Percentiles rank a stretch among this genome's conserved stretches.
phyloP scores from a whole-genome alignment of 768 basidiomycete genomes.

The Crepidotus variabilis region DNA sequence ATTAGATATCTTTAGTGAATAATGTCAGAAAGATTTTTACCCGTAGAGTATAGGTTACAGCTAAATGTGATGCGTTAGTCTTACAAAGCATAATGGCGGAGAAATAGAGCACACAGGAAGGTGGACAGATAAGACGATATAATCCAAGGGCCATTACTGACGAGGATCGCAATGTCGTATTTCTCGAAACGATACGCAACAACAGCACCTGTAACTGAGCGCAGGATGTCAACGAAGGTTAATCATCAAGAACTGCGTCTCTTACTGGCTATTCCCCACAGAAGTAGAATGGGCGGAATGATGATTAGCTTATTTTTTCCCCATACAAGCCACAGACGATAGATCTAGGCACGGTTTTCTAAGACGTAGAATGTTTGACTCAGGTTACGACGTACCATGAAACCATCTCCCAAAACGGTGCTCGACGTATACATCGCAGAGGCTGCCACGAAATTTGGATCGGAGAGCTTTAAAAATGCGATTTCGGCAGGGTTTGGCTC shows the following conservation, averaged over 20 bases:
- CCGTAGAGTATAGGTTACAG: slow-evolving; percentile 18
- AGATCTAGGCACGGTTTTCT: slow-evolving; percentile 1
- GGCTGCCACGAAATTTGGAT: slow-evolving; percentile 6
- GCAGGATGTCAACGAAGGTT: background rate
- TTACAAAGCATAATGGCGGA: background rate
- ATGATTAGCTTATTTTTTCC: slow-evolving; percentile 4
- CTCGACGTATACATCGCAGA: slow-evolving; percentile 8
- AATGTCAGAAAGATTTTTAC: background rate
- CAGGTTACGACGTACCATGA: slow-evolving; percentile 8
- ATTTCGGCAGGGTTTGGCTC: slow-evolving; percentile 7
- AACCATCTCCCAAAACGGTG: slow-evolving; percentile 9
- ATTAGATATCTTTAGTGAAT: background rate
- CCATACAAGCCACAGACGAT: slow-evolving; percentile 11
- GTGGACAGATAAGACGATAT: slow-evolving; percentile 15
- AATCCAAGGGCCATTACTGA: slow-evolving; percentile 18
- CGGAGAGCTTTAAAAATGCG: slow-evolving; percentile 8
- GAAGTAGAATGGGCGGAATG: slow-evolving; percentile 8
- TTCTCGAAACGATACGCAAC: slow-evolving; percentile 16
- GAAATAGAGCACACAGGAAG: slow-evolving; percentile 13
- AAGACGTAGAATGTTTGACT: background rate
- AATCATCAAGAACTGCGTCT: background rate
- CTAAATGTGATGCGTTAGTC: background rate
- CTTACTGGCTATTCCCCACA: slow-evolving; percentile 7
- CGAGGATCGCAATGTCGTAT: slow-evolving; percentile 14
- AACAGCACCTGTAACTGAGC: slow-evolving; percentile 13